These are phyloP conservation scores for Sporothrix inflata DNA, from an alignment of 2,329 filamentous ascomycete species.

Conservation along the genomic window DNA sequence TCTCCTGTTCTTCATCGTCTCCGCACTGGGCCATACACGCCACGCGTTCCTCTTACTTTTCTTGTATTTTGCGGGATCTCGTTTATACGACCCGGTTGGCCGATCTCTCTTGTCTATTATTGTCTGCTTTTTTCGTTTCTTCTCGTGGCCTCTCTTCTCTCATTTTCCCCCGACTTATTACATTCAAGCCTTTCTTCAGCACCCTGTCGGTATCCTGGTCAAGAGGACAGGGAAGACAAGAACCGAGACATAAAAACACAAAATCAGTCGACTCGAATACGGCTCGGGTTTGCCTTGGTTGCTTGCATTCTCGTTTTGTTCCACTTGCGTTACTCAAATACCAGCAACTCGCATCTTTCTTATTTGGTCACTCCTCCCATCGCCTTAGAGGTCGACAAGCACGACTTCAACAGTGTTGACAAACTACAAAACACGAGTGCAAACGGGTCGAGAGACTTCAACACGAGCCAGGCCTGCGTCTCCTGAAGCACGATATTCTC, in stretches of 20 bases:
- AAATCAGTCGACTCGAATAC: slow-evolving; percentile 7
- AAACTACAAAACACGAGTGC: not conserved
- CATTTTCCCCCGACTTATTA: not conserved
- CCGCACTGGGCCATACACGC: slow-evolving; percentile 1
- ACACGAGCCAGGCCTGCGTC: slow-evolving; percentile 6
- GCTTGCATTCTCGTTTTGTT: not conserved
- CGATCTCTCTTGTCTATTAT: not conserved
- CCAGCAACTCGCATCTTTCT: not conserved
- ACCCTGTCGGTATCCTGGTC: not conserved
- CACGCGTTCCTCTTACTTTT: not conserved
- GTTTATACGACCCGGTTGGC: slow-evolving; percentile 21
- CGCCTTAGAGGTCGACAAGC: not conserved
- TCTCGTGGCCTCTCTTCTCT: not conserved
- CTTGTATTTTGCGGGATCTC: slow-evolving; percentile 9
- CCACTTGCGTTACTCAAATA: slow-evolving; percentile 15
- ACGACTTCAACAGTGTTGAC: not conserved
- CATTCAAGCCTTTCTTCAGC: not conserved
- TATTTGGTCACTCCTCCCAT: not conserved
- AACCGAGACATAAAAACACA: not conserved
- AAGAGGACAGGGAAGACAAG: not conserved
- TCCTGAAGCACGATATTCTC: not conserved
- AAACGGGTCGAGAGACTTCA: not conserved
- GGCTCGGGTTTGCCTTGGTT: not conserved
- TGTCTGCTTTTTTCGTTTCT: not conserved
- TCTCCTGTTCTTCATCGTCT: not conserved